Conservation (phyloP, 257 asterid genomes). For the Voacanga thouarsii region DNA sequence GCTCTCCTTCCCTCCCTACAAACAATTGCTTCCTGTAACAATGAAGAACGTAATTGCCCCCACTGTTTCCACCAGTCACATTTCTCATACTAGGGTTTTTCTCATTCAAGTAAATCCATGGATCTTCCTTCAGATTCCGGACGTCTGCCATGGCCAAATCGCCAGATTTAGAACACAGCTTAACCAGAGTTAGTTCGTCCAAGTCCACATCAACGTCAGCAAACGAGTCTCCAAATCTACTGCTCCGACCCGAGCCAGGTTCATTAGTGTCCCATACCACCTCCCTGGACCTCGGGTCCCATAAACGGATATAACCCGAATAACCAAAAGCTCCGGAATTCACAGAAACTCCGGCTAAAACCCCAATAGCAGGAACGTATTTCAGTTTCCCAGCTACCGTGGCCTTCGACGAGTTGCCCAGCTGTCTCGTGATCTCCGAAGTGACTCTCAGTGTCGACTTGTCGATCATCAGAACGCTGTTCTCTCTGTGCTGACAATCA, state of each 20-base stretch:
- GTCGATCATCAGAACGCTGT: slow-evolving; percentile 67
- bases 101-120: slow-evolving; percentile 89
- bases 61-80: slow-evolving; percentile 40
- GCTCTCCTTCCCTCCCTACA: slow-evolving; percentile 77
- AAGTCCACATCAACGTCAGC: slow-evolving; percentile 69
- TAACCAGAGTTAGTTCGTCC: slow-evolving; percentile 56
- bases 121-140: slow-evolving; percentile 74
- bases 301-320: slow-evolving; percentile 77
- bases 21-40: slow-evolving; percentile 77
- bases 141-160: slow-evolving; percentile 87
- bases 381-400: slow-evolving; percentile 64
- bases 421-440: slow-evolving; percentile 65
- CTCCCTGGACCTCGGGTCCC: slow-evolving; percentile 70
- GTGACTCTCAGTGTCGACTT: slow-evolving; percentile 50
- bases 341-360: slow-evolving; percentile 62
- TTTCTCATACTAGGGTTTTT: slow-evolving; percentile 79
- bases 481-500: slow-evolving; percentile 77
- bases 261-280: slow-evolving; percentile 90
- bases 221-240: slow-evolving; percentile 84
- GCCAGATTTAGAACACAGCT: slow-evolving; percentile 87
- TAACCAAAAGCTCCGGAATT: slow-evolving; percentile 85
- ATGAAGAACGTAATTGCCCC: slow-evolving; percentile 43
- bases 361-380: slow-evolving; percentile 38
- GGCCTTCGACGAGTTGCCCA: slow-evolving; percentile 68
- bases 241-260: slow-evolving; percentile 94